Percentiles rank a stretch among this genome's conserved stretches.
phyloP scores from a whole-genome alignment of 2,329 filamentous ascomycete genomes.

The Xylariaceae sp. region DNA sequence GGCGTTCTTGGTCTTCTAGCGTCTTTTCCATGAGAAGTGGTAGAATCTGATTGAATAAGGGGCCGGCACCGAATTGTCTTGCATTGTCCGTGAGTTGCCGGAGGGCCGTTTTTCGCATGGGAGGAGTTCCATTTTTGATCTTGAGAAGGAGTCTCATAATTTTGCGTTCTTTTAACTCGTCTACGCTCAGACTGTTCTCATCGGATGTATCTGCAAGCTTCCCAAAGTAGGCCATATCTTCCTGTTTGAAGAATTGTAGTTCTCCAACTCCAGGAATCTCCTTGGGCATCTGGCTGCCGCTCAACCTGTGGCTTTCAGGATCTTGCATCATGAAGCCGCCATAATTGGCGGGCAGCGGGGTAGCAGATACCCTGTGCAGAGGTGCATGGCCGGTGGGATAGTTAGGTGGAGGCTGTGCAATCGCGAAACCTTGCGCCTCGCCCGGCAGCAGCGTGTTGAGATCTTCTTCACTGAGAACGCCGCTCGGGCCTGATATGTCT shows the following conservation, averaged over 20 bases:
- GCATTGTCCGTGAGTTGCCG: constrained; percentile 97
- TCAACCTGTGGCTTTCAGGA: constrained; percentile 72
- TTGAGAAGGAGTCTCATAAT: constrained; percentile 96
- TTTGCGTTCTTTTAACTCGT: constrained; percentile 95
- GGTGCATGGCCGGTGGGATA: constrained; percentile 79
- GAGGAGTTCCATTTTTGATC: constrained; percentile 98
- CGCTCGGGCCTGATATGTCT: constrained; percentile 74
- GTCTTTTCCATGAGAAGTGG: constrained; percentile 98
- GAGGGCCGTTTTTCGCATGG: constrained; percentile 96
- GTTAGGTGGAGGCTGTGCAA: constrained; percentile 82
- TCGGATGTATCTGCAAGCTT: constrained; percentile 93
- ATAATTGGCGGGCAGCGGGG: constrained; percentile 63
- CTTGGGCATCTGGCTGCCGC: constrained; percentile 86
- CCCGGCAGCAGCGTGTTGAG: constrained; percentile 85
- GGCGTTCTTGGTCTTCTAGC: constrained; percentile 93
- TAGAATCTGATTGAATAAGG: constrained; percentile 95
- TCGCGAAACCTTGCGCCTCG: constrained; percentile 85
- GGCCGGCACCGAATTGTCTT: constrained; percentile 86
- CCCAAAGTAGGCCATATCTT: constrained; percentile 98
- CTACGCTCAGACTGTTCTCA: constrained; percentile 85
- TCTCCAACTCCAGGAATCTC: constrained; percentile 96
- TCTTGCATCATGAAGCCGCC: constrained; percentile 95
- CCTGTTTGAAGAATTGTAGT: constrained; percentile 94
- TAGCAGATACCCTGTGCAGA: constrained; percentile 67
- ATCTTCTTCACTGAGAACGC: constrained; percentile 85